A percentile compares a stretch with the other conserved stretches of the same genome.
Conservation (phyloP, 2,329 filamentous ascomycete genomes). For the Podosphaera leucotricha region DNA sequence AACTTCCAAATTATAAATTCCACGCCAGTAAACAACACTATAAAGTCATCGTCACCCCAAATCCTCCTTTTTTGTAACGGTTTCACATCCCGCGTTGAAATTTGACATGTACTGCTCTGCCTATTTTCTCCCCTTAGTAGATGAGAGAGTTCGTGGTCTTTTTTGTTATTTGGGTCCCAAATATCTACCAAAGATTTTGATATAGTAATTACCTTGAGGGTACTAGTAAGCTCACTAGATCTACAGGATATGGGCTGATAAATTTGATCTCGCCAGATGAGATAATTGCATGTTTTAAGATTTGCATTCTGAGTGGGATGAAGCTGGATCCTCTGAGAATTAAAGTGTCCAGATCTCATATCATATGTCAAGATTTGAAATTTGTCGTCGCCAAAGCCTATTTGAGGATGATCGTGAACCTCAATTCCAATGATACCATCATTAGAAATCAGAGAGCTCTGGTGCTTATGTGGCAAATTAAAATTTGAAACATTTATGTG, state of each 20-base stretch:
- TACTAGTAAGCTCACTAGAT: background rate
- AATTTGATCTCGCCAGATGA: constrained; percentile 1
- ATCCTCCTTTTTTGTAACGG: background rate
- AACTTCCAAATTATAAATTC: background rate
- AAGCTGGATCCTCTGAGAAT: background rate
- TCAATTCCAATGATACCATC: constrained; percentile 1
- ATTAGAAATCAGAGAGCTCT: background rate
- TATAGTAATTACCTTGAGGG: background rate
- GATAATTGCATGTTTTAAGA: background rate
- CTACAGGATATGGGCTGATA: background rate
- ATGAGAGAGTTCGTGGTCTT: background rate
- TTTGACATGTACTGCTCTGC: background rate
- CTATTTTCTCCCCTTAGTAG: background rate
- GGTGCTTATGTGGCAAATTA: background rate
- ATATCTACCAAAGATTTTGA: background rate
- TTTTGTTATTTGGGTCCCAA: background rate
- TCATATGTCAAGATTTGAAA: background rate
- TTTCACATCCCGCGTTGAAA: background rate
- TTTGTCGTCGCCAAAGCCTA: background rate
- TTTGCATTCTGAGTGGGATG: background rate
- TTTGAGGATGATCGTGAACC: background rate
- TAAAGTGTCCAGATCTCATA: background rate
- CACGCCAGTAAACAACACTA: background rate
- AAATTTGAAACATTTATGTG: background rate
- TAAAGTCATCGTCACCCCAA: constrained; percentile 1